These are phyloP conservation scores for Chaetomium sp. DNA, from an alignment of 2,329 filamentous ascomycete species.

Conservation along the genomic window DNA sequence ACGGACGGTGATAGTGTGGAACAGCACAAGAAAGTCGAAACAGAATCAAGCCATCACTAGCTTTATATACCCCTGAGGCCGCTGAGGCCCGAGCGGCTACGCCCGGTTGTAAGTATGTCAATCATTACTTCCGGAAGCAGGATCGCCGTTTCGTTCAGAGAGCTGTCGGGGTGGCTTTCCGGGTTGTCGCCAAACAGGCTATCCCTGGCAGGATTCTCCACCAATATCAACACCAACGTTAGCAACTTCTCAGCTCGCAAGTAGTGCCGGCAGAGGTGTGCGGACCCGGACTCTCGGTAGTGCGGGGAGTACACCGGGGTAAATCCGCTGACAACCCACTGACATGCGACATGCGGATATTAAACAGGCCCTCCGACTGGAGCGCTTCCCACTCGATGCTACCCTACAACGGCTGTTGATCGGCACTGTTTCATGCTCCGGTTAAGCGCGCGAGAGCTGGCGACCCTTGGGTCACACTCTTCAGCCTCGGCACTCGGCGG, in stretches of 20 bases:
- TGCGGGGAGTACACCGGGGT: background rate
- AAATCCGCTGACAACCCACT: background rate
- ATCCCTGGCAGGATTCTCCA: background rate
- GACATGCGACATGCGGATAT: background rate
- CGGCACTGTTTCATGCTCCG: background rate
- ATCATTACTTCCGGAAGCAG: background rate
- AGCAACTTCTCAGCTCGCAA: too few relatives aligned
- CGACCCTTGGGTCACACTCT: conserved; percentile 3
- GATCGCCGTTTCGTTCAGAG: background rate
- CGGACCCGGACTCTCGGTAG: conserved; percentile 2
- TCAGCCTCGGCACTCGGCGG: conserved; percentile 3
- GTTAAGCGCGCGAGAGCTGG: conserved; percentile 7
- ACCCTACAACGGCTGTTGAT: background rate
- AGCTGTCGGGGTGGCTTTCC: background rate
- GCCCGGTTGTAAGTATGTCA: background rate
- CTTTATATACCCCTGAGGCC: background rate
- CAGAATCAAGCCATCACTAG: background rate
- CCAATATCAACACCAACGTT: background rate
- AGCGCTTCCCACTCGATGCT: background rate
- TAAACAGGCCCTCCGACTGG: background rate
- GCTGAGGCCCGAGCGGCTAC: background rate
- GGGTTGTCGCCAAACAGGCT: background rate
- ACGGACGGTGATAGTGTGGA: background rate
- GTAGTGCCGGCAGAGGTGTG: background rate
- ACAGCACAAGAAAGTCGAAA: background rate